These are phyloP conservation scores for Phytophthora agathidicida DNA, from an alignment of 352 stramenopile genomes.

Conservation along the genomic window DNA sequence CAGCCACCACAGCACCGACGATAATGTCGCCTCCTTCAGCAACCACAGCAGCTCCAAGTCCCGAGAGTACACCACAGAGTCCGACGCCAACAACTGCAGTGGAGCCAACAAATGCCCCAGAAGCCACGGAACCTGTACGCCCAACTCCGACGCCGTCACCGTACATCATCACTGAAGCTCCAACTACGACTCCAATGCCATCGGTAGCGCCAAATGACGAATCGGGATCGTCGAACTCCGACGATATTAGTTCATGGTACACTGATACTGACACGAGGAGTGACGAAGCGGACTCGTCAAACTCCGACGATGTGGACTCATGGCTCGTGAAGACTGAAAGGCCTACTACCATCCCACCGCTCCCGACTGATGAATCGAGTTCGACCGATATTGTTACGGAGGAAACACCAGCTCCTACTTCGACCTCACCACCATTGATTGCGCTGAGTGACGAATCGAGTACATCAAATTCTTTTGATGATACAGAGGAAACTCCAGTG, in stretches of 20 bases:
- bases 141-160: neutral
- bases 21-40: no score
- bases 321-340: constrained; percentile 3
- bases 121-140: neutral
- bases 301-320: no score
- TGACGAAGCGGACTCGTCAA: no score
- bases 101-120: neutral
- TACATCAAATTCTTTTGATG: no score
- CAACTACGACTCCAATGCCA: neutral
- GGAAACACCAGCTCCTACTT: constrained; percentile 1
- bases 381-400: neutral
- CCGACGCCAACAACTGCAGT: constrained; percentile 1
- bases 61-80: neutral
- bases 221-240: no score
- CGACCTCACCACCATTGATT: neutral
- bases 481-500: no score
- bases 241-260: no score
- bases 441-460: neutral
- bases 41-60: neutral
- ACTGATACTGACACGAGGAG: constrained; percentile 6
- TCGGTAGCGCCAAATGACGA: constrained; percentile 1
- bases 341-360: neutral
- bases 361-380: neutral
- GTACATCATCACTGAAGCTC: neutral
- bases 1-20: neutral